Percentiles rank a stretch among this genome's conserved stretches.
Evolutionary conservation across 805 yeast species (phyloP).

Genomic region (Millerago galiae): DNA sequence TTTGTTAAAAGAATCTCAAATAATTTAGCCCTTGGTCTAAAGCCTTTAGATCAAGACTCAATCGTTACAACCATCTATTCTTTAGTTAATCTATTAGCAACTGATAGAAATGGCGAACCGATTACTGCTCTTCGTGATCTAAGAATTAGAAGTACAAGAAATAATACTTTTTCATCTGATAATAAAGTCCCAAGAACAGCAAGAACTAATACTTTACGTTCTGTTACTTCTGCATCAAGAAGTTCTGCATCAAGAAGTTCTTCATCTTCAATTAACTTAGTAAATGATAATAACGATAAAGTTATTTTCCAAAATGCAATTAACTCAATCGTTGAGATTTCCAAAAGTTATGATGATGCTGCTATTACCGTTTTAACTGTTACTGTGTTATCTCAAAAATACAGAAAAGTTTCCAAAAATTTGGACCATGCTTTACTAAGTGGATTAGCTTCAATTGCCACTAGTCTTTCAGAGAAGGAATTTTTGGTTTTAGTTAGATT

Average conservation of each 20-base stretch:
- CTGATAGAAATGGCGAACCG: constrained; percentile 38
- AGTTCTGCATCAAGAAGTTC: constrained; percentile 4
- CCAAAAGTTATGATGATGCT: constrained; percentile 60
- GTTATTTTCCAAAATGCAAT: constrained; percentile 58
- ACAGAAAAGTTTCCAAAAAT: constrained; percentile 41
- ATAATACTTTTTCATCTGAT: constrained; percentile 11
- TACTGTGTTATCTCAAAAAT: constrained; percentile 77
- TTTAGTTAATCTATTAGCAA: constrained; percentile 64
- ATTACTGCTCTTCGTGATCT: constrained; percentile 29
- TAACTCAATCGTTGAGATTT: constrained; percentile 58
- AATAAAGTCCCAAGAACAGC: constrained; percentile 8
- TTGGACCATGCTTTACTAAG: constrained; percentile 50
- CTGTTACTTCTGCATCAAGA: constrained; percentile 6
- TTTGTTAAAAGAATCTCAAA: constrained; percentile 49
- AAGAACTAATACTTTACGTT: constrained; percentile 19
- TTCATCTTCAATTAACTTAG: constrained; percentile 1
- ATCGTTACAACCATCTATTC: constrained; percentile 82
- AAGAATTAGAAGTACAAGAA: constrained; percentile 26
- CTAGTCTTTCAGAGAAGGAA: constrained; percentile 57
- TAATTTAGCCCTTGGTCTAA: constrained; percentile 60
- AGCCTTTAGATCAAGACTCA: constrained; percentile 69
- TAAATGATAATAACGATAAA: constrained; percentile 8
- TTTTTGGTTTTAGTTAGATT: constrained; percentile 56
- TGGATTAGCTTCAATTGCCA: constrained; percentile 60
- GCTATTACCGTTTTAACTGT: constrained; percentile 72